These are phyloP conservation scores for Anacardium occidentale DNA, from an alignment of 345 rosid genomes.

Conservation along the genomic window DNA sequence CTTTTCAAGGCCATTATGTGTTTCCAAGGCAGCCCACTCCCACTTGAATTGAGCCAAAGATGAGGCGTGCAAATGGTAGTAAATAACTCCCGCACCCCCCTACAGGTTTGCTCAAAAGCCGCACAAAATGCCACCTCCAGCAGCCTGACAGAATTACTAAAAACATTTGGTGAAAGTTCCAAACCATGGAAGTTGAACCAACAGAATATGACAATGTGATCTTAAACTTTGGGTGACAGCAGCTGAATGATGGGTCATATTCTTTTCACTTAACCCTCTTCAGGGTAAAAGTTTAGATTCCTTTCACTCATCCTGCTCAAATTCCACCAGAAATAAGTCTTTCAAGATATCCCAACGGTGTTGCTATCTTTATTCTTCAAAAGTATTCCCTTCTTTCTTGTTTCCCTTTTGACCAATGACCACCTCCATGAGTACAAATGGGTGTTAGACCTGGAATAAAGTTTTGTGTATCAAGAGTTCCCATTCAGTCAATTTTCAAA, in stretches of 20 bases:
- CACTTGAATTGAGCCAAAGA: too few relatives aligned
- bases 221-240: not conserved
- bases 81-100: too few relatives aligned
- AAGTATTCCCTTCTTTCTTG: constrained; percentile 17
- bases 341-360: constrained; percentile 21
- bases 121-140: too few relatives aligned
- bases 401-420: constrained; percentile 18
- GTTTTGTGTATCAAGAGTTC: not conserved
- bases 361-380: constrained; percentile 23
- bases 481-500: constrained; percentile 2
- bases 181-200: not conserved
- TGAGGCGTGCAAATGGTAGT: too few relatives aligned
- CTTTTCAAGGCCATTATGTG: too few relatives aligned
- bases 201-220: not conserved
- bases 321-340: constrained; percentile 8
- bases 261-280: not conserved
- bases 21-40: too few relatives aligned
- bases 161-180: not conserved
- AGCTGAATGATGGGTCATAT: constrained; percentile 2
- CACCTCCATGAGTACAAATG: not conserved
- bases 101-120: too few relatives aligned
- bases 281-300: constrained; percentile 11
- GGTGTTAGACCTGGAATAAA: not conserved
- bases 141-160: not conserved
- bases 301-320: not conserved